Evolutionary conservation across 2,329 filamentous ascomycete genomes (phyloP), one percentile per base, ranked within the genome.

Genomic region (Drechslerella stenobrocha): DNA sequence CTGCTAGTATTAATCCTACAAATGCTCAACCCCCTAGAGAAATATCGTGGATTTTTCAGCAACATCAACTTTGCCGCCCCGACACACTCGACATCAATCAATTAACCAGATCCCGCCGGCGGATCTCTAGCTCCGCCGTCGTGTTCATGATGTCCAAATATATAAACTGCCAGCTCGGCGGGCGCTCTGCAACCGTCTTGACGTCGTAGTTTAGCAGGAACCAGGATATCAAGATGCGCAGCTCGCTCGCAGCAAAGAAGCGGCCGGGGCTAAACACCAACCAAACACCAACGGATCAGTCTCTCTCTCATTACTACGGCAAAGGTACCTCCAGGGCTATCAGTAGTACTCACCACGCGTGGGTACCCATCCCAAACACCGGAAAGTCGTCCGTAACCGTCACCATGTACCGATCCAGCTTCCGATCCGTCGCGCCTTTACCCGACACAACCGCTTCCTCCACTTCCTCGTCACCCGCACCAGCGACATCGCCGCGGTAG

Each of bases 361-460:
- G 63, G 9, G 60, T 13, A 4, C 63, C 63, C 24, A 58, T 48
- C 7, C 63, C 63, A 18, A 67, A 67, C 4, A 52, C 55, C 2
- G 53, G 63, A 42, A 45, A 67, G 28, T 67, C 63, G 18, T 67
- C 63, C n/a, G 63, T 67, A 1, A 67, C 51, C 18, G 63, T 60
- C n/a, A 67, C 63, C 63, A 67, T 67, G 24, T 67, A 67, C 18
- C 63, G 18, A 42, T 67, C 63, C 28, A 67, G 24, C 37, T 67
- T 67, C 18, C 55, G 55, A 23, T 67, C 63, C 35, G 37, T 51
- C 24, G 46, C 55, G 13, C 48, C 57, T 15, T 67, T 58, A 8
- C 40, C 55, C 1, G 32, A 45, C 15, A 52, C 50, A 20, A 55
- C 50, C 11, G 50, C 55, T 51, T 67, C 48, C 8, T 67, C 63